Evolutionary conservation across 345 rosid species (phyloP), one percentile per base, ranked within the genome.

Genomic region (Noccaea caerulescens): DNA sequence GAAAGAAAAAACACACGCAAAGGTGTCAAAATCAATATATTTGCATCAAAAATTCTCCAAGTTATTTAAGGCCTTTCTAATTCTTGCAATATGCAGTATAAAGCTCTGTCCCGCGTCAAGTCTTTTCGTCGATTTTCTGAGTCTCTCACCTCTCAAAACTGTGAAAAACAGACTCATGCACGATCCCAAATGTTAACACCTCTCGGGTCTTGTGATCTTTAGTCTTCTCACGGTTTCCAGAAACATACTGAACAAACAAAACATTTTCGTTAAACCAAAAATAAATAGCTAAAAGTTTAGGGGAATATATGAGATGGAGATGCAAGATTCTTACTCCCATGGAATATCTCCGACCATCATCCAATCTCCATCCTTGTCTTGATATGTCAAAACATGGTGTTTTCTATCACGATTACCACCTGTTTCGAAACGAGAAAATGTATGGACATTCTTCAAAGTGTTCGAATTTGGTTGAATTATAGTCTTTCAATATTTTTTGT

Each of bases 161-260:
- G 63, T 60, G 45, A 2, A 42, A 27, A 42, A 16, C 14, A 16
- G 10, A 58, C 27, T 42, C 67, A 49, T 38, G 58, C 10, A 49
- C 46, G 25, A 36, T 63, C 42, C 34, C 43, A 45, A 33, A 13
- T 50, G 41, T 63, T 58, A 76, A 71, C 54, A 66, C 57, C 58
- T 64, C 34, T 80, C 81, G 0, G 86, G 77, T 80, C 84, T 80
- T 41, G 82, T 79, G 71, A 83, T 83, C 79, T 76, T 73, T 47
- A 83, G 64, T 76, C 86, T 83, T 61, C 77, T 83, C 77, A 83
- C 86, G 13, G 44, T 80, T 75, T 50, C 74, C 6, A 78, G 57
- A 66, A 83, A 83, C 84, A 83, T 83, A 61, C 86, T 83, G 38
- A 38, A 37, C 27, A 34, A 20, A 13, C 56, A 32, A 13, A 63